Evolutionary conservation across 2,329 filamentous ascomycete species (phyloP), one percentile per base, ranked within the genome.

Genomic region (Cadophora sp.): DNA sequence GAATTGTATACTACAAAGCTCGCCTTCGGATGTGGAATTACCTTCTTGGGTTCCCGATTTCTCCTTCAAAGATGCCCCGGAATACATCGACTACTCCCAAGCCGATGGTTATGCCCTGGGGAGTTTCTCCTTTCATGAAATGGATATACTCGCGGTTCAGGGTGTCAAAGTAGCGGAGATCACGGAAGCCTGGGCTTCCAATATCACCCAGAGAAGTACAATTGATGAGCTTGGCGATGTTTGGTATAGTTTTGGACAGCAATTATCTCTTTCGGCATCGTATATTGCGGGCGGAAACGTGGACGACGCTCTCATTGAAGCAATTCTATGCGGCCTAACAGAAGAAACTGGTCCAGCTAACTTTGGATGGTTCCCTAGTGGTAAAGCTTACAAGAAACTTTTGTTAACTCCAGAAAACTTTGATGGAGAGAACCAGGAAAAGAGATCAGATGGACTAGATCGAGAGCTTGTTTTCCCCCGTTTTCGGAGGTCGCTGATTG

Each of bases 21-120:
- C 59, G 4, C 18, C 7, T 6, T 20, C n/a, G n/a, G 39, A 43
- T 14, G 13, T 59, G 2, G 22, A 64, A 33, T 6, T 56, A 11
- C 66, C 66, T 18, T 65, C 51, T 27, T 68, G 66, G 66, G 59
- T 60, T 27, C 66, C 66, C 3, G 41, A 65, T n/a, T 67, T 22
- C 16, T 22, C 30, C 2, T 27, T 22, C n/a, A 16, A 22, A 33
- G 22, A n/a, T 24, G 4, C 14, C 1, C 24, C 61, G 22, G 13
- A 45, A 8, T 3, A 7, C 6, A 24, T 27, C 36, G 1, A 4
- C 6, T 6, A 50, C 45, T 27, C 11, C 24, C 2, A 11, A 8
- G 45, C 51, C 2, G 55, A 47, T 51, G 63, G 55, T 13, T 53
- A 3, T 9, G 30, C 22, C 11, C 13, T 18, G 41, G 22, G 16